A percentile compares a stretch with the other conserved stretches of the same genome.
Evolutionary conservation across 176 grass and related monocot genomes (phyloP).

Genomic region (Oryza coarctata): DNA sequence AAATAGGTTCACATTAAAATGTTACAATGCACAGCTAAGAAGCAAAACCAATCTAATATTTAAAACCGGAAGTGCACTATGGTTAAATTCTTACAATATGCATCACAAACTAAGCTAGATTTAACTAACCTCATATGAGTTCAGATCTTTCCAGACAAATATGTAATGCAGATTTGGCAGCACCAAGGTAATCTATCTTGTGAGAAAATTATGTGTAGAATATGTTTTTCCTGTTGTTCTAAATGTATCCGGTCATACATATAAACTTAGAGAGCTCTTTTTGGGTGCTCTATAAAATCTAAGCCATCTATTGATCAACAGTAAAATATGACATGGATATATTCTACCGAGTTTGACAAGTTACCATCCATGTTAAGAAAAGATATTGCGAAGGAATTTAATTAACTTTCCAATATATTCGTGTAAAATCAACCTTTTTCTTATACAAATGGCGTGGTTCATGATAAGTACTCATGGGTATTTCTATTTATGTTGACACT

Average conservation of each 20-base stretch:
- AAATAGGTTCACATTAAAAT: neutral
- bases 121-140: neutral
- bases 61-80: neutral
- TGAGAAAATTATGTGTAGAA: conserved; percentile 8
- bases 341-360: too few species aligned
- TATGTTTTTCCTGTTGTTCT: neutral
- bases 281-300: too few species aligned
- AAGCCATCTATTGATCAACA: neutral
- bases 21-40: neutral
- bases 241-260: neutral
- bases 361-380: neutral
- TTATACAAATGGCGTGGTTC: neutral
- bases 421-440: neutral
- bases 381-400: neutral
- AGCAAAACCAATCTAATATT: neutral
- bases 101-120: neutral
- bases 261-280: neutral
- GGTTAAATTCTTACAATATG: neutral
- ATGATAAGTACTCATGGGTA: neutral
- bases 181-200: conserved; percentile 11
- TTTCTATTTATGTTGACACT: neutral
- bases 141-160: neutral
- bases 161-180: neutral
- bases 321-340: neutral
- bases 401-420: neutral